Evolutionary conservation across 1,284 basidiomycete species (phyloP), one percentile per base, ranked within the genome.

Genomic region (Ceratobasidium sp.): DNA sequence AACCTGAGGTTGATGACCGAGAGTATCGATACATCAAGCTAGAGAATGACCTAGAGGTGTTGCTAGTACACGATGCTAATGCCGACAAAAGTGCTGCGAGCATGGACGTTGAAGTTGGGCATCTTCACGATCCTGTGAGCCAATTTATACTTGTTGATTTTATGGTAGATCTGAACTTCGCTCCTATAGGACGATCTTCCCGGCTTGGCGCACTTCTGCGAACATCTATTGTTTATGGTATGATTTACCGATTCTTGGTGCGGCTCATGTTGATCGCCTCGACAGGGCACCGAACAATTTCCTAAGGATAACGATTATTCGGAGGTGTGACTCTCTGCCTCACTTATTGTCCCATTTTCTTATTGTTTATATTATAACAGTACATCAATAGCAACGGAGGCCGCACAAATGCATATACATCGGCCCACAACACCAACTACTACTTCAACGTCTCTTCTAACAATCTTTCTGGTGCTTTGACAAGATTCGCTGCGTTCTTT

Each of bases 71-170:
- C 75, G 98, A 99, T 80, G 83, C 87, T 0, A 90, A 90, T 77
- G 91, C 95, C 6, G 98, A 99, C 84, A 98, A 98, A 84, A 93
- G 95, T 5, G 94, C 95, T 0, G 98, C 97, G 0, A 95, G 94
- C 78, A 86, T 99, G 81, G 95, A 98, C 82, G 95, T 99, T 57
- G 92, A 93, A 21, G 96, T 98, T 0, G 98, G 98, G 1, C 97
- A 99, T 82, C 83, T 99, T 73, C 90, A 88, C 52, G 98, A 99
- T 81, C 98, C 97, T 6, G 94, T 93, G 78, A 82, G 92, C 86
- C 18, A 38, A 44, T n/a, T 38, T 32, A 4, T 38, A 74, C 72
- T 54, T 41, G 11, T 38, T 38, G 35, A 35, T 44, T 35, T 58
- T 23, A 18, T 47, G n/a, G 30, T n/a, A n/a, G 47, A 46, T 71